These are phyloP conservation scores for Jackrogersella multiformis DNA, from an alignment of 495 filamentous ascomycete species.

Conservation along the genomic window DNA sequence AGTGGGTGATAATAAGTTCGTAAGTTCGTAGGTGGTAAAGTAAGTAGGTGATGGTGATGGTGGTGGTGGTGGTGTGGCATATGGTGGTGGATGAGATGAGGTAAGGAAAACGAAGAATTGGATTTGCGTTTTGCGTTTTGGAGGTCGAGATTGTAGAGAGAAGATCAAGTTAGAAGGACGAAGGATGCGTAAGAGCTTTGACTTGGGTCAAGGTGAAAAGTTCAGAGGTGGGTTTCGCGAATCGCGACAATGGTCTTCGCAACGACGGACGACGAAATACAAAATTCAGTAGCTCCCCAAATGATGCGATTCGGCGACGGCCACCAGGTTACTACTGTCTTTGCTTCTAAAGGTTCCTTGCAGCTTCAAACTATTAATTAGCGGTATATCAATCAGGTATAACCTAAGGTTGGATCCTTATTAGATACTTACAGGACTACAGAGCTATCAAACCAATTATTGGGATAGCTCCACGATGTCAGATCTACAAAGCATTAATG, in stretches of 20 bases:
- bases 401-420: no score
- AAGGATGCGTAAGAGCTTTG: no score
- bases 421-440: conserved; percentile 1
- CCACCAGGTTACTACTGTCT: neutral
- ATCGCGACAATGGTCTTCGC: neutral
- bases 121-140: no score
- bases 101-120: neutral
- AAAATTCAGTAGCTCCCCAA: neutral
- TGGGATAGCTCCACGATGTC: neutral
- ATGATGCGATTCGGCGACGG: conserved; percentile 10
- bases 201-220: no score
- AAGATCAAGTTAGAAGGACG: neutral
- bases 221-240: neutral
- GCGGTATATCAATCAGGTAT: neutral
- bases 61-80: no score
- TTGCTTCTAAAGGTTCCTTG: neutral
- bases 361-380: conserved; percentile 2
- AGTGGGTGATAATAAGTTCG: no score
- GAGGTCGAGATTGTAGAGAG: neutral
- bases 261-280: neutral
- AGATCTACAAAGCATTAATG: conserved; percentile 16
- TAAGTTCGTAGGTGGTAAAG: no score
- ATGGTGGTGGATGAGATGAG: neutral
- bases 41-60: no score
- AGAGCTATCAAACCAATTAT: neutral